These are phyloP conservation scores for Staphylotrichum longicolle DNA, from an alignment of 495 filamentous ascomycete species.

Conservation along the genomic window DNA sequence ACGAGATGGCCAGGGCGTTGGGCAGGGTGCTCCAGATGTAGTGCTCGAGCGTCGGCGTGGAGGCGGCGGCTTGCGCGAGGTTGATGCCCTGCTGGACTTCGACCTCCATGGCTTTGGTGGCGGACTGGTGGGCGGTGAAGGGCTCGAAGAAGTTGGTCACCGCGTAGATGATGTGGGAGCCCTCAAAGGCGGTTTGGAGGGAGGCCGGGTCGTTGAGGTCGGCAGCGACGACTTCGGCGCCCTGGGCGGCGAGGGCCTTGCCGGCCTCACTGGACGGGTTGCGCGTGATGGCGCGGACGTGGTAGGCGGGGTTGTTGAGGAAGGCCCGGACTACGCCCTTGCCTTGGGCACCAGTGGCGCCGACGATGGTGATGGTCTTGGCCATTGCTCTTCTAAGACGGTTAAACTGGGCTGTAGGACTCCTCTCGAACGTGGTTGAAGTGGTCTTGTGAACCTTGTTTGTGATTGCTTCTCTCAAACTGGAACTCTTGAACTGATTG, in stretches of 20 bases:
- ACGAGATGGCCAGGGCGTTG: constrained; percentile 26
- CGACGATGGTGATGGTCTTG: constrained; percentile 57
- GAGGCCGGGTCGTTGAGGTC: constrained; percentile 51
- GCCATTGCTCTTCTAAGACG: not conserved
- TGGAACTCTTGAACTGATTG: too few species aligned
- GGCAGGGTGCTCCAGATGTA: constrained; percentile 51
- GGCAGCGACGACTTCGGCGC: constrained; percentile 48
- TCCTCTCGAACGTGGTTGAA: too few species aligned
- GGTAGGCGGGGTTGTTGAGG: constrained; percentile 53
- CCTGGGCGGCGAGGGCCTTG: constrained; percentile 40
- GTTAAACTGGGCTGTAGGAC: too few species aligned
- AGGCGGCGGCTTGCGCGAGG: constrained; percentile 53
- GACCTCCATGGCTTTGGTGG: constrained; percentile 42
- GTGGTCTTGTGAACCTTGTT: too few species aligned
- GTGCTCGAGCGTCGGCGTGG: constrained; percentile 43
- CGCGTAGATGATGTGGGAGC: constrained; percentile 55
- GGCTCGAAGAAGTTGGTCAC: constrained; percentile 59
- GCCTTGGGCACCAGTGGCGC: constrained; percentile 64
- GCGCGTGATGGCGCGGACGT: constrained; percentile 58
- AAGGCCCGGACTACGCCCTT: constrained; percentile 54
- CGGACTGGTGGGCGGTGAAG: constrained; percentile 33
- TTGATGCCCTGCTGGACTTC: constrained; percentile 58
- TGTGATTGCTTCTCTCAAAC: too few species aligned
- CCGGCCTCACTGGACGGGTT: constrained; percentile 48
- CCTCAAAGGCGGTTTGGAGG: constrained; percentile 50